Percentiles rank a stretch among this genome's conserved stretches.
phyloP scores from a whole-genome alignment of 495 filamentous ascomycete genomes.

The Penicillium longicatenatum region DNA sequence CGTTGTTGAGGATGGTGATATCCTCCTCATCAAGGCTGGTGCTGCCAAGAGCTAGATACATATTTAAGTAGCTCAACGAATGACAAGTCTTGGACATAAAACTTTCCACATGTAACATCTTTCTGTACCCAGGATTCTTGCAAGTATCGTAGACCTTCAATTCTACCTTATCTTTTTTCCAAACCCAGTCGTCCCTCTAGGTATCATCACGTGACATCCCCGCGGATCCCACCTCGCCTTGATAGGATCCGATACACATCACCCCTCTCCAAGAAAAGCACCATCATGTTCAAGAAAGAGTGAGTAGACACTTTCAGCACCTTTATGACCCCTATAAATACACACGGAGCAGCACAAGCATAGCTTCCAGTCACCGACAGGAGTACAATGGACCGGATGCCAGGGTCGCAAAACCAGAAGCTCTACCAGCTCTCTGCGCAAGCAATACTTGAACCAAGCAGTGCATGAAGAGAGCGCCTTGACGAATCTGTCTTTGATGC shows the following conservation, averaged over 20 bases:
- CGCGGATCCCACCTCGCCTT: constrained; percentile 36
- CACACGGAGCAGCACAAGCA: background rate
- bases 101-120: background rate
- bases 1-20: constrained; percentile 58
- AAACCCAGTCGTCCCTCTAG: background rate
- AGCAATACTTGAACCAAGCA: background rate
- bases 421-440: background rate
- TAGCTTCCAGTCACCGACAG: background rate
- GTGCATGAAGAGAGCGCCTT: background rate
- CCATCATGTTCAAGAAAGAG: constrained; percentile 91
- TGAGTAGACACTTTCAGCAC: constrained; percentile 38
- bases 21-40: constrained; percentile 90
- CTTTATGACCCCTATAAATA: background rate
- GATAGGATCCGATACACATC: constrained; percentile 10
- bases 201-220: constrained; percentile 35
- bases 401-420: constrained; percentile 6
- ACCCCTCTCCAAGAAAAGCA: constrained; percentile 19
- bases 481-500: background rate
- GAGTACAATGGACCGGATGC: constrained; percentile 2
- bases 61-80: constrained; percentile 10
- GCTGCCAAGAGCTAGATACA: constrained; percentile 74
- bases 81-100: constrained; percentile 11
- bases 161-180: background rate
- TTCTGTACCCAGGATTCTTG: background rate
- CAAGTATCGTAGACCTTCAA: background rate